Evolutionary conservation across 2,329 filamentous ascomycete genomes (phyloP).

Genomic region (Pseudocercospora crystallina): DNA sequence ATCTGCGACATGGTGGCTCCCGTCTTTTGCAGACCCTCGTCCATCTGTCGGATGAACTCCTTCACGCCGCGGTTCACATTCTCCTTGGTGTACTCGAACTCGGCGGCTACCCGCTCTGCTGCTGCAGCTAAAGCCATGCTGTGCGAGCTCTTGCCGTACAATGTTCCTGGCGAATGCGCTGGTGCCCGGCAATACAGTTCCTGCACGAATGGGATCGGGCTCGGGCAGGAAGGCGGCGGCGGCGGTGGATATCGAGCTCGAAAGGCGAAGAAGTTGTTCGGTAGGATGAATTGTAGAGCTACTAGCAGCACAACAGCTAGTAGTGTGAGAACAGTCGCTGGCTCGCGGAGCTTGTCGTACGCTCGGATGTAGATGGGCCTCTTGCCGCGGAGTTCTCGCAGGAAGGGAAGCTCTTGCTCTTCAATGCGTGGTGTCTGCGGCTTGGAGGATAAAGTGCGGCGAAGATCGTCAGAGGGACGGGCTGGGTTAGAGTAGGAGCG

Average conservation of each 20-base stretch:
- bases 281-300: constrained; percentile 16
- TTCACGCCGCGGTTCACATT: constrained; percentile 77
- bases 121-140: constrained; percentile 62
- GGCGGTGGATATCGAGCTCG: constrained; percentile 13
- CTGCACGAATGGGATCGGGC: constrained; percentile 36
- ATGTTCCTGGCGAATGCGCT: constrained; percentile 27
- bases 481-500: constrained; percentile 23
- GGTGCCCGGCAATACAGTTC: constrained; percentile 36
- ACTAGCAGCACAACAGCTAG: constrained; percentile 14
- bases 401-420: constrained; percentile 30
- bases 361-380: constrained; percentile 14
- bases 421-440: constrained; percentile 7
- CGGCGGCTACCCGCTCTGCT: constrained; percentile 74
- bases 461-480: constrained; percentile 20
- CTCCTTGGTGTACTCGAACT: constrained; percentile 81
- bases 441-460: constrained; percentile 18
- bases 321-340: constrained; percentile 18
- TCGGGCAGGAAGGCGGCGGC: constrained; percentile 31
- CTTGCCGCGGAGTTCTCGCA: constrained; percentile 29
- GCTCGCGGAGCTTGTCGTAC: constrained; percentile 7
- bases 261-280: constrained; percentile 9
- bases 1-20: constrained; percentile 89
- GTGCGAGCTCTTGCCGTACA: constrained; percentile 35
- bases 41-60: constrained; percentile 87
- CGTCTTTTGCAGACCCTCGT: constrained; percentile 76